Conservation (phyloP, 352 stramenopile species). For the Phytopythium delawarense region DNA sequence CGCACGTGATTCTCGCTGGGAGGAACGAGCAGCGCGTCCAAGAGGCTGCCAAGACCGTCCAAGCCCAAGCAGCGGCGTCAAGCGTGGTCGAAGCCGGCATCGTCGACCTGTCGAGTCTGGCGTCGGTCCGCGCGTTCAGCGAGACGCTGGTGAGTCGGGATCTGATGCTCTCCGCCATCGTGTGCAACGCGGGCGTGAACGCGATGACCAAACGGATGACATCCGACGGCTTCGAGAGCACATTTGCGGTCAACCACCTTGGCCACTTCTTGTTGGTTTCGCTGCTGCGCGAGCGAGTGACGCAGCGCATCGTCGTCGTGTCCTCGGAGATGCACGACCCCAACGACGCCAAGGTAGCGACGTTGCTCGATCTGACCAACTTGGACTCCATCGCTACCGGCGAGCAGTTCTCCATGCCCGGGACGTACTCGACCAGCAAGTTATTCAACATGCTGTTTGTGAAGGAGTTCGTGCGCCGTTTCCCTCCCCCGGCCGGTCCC, state of each 20-base stretch:
- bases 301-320: conserved; percentile 30
- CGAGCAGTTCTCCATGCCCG: conserved; percentile 13
- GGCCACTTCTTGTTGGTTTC: conserved; percentile 32
- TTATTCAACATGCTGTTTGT: conserved; percentile 43
- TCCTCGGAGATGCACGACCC: conserved; percentile 26
- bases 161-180: conserved; percentile 29
- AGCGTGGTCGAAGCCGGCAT: conserved; percentile 17
- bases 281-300: conserved; percentile 9
- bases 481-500: not conserved
- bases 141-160: conserved; percentile 18
- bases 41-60: conserved; percentile 7
- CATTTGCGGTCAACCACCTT: conserved; percentile 34
- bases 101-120: conserved; percentile 31
- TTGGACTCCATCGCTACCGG: conserved; percentile 30
- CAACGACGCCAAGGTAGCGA: conserved; percentile 3
- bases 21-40: conserved; percentile 13
- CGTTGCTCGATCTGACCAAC: conserved; percentile 24
- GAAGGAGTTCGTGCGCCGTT: conserved; percentile 30
- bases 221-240: conserved; percentile 29
- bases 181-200: conserved; percentile 40
- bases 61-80: not conserved
- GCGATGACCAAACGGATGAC: conserved; percentile 13
- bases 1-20: conserved; percentile 24
- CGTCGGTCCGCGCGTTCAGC: conserved; percentile 19
- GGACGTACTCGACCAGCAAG: conserved; percentile 31